phyloP scores from a whole-genome alignment of 1,284 basidiomycete genomes.

The Mycosarcoma mackinlayi region DNA sequence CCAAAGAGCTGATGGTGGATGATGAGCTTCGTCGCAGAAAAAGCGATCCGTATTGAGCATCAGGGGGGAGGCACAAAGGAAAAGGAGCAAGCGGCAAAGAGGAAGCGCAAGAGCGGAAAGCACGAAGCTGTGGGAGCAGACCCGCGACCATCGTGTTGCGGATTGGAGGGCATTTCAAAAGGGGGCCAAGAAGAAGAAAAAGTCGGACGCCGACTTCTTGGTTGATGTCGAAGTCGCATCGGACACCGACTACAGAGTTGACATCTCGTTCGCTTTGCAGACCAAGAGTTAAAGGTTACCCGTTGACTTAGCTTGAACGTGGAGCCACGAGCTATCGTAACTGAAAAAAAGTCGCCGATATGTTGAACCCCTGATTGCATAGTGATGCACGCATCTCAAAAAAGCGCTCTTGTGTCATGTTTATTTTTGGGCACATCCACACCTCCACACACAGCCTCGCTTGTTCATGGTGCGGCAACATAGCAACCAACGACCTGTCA shows the following conservation, averaged over 20 bases:
- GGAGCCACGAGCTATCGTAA: no score
- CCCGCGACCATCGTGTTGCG: slow-evolving; percentile 62
- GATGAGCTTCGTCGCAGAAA: slow-evolving; percentile 72
- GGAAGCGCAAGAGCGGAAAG: slow-evolving; percentile 69
- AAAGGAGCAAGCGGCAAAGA: slow-evolving; percentile 70
- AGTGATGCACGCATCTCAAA: no score
- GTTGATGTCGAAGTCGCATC: no score
- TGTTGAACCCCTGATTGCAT: no score
- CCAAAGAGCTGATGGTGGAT: slow-evolving; percentile 73
- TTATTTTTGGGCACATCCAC: not conserved
- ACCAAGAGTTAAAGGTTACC: no score
- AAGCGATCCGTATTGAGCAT: slow-evolving; percentile 70
- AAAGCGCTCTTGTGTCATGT: not conserved
- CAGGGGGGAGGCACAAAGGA: slow-evolving; percentile 72
- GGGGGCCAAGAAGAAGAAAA: slow-evolving; percentile 59
- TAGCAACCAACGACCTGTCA: slow-evolving; percentile 1
- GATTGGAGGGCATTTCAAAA: slow-evolving; percentile 64
- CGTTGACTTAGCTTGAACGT: no score
- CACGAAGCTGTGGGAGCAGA: slow-evolving; percentile 72
- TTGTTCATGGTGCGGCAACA: not conserved
- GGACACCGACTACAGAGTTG: not conserved
- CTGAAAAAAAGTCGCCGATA: slow-evolving; percentile 2
- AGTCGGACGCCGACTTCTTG: slow-evolving; percentile 50
- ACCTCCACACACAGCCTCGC: not conserved
- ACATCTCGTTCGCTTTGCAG: not conserved